phyloP scores from a whole-genome alignment of 805 yeast species.

The Jamesozyma gamospora region DNA sequence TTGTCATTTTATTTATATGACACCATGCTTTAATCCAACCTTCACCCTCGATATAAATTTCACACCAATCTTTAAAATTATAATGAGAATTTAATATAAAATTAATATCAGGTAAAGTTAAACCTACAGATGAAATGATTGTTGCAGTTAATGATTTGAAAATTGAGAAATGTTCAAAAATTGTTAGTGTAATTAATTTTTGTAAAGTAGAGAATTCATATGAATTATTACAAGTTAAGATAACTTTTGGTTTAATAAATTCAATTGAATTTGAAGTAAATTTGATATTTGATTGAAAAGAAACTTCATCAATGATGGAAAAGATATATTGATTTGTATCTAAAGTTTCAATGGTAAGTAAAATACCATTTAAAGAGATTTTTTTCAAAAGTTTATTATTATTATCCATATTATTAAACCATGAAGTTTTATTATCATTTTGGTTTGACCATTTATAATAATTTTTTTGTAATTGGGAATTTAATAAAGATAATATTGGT shows the following conservation, averaged over 20 bases:
- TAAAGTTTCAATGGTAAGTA: not conserved
- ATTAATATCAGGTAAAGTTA: constrained; percentile 23
- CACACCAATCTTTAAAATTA: constrained; percentile 30
- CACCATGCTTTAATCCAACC: constrained; percentile 29
- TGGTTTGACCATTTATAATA: constrained; percentile 8
- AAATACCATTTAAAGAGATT: constrained; percentile 4
- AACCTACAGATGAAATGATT: constrained; percentile 19
- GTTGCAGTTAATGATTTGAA: constrained; percentile 24
- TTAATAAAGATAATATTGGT: constrained; percentile 11
- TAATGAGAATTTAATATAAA: constrained; percentile 20
- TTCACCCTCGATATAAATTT: constrained; percentile 20
- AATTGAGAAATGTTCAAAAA: constrained; percentile 21
- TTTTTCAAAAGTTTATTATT: not conserved
- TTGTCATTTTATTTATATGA: constrained; percentile 19
- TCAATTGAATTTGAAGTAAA: not conserved
- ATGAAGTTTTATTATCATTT: not conserved
- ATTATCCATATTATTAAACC: constrained; percentile 1
- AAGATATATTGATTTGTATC: not conserved
- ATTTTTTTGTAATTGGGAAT: constrained; percentile 9
- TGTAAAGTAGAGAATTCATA: constrained; percentile 2
- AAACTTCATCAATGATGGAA: not conserved
- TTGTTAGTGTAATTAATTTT: constrained; percentile 10
- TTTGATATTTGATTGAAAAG: not conserved
- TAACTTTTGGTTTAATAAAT: constrained; percentile 3
- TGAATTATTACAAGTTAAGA: constrained; percentile 1